These are phyloP conservation scores for Luffa aegyptiaca DNA, from an alignment of 306 rosid species.

Conservation along the genomic window DNA sequence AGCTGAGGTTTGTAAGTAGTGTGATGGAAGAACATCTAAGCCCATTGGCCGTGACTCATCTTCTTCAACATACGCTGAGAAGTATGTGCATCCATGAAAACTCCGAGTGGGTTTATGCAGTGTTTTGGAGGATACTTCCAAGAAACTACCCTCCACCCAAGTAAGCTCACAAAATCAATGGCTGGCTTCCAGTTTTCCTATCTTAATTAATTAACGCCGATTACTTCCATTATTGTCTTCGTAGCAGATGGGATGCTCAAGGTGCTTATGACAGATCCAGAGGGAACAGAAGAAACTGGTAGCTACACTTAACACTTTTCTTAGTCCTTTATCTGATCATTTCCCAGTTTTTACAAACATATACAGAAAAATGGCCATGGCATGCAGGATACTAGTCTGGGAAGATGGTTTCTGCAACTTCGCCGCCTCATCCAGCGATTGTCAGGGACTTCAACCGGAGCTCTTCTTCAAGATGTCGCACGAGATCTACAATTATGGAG, in stretches of 20 bases:
- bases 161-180: slow-evolving; percentile 27
- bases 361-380: no score
- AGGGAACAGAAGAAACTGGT: slow-evolving; percentile 99
- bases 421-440: slow-evolving; percentile 51
- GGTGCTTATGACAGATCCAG: slow-evolving; percentile 90
- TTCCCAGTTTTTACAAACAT: no score
- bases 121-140: slow-evolving; percentile 98
- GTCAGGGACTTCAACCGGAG: slow-evolving; percentile 73
- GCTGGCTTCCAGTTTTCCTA: not conserved
- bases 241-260: slow-evolving; percentile 86
- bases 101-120: slow-evolving; percentile 96
- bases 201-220: not conserved
- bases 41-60: slow-evolving; percentile 83
- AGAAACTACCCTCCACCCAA: slow-evolving; percentile 97
- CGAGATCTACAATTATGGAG: slow-evolving; percentile 97
- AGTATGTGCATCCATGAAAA: slow-evolving; percentile 83
- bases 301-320: no score
- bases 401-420: slow-evolving; percentile 99
- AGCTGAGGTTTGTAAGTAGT: not conserved
- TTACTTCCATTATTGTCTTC: not conserved
- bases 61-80: slow-evolving; percentile 93
- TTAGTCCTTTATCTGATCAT: no score
- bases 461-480: slow-evolving; percentile 98
- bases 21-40: slow-evolving; percentile 75
- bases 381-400: slow-evolving; percentile 84